These are phyloP conservation scores for Chlorella sp. DNA, from an alignment of 139 green algal species.

Conservation along the genomic window DNA sequence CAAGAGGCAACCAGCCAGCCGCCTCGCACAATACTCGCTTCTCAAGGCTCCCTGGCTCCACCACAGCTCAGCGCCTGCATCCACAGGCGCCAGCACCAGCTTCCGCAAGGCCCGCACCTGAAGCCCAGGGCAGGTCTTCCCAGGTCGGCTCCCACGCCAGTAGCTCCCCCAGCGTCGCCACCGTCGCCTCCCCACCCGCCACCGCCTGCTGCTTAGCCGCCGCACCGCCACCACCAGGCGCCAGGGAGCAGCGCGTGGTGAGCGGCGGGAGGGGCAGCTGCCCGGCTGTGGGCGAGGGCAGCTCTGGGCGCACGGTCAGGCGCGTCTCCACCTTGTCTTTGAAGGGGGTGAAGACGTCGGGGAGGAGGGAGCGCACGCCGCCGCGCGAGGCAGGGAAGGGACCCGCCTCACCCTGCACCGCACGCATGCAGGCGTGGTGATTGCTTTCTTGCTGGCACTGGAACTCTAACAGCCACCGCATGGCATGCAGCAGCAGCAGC, in stretches of 20 bases:
- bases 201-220: not conserved
- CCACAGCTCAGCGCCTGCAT: too few relatives aligned
- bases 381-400: constrained; percentile 9
- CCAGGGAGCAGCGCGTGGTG: not conserved
- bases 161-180: constrained; percentile 4
- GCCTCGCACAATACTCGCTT: too few relatives aligned
- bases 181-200: not conserved
- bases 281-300: constrained; percentile 42
- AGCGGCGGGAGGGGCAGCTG: constrained; percentile 49
- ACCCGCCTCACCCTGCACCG: not conserved
- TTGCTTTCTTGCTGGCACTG: not conserved
- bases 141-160: constrained; percentile 16
- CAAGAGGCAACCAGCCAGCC: not conserved
- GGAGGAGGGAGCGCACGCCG: constrained; percentile 39
- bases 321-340: constrained; percentile 53
- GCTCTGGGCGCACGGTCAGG: constrained; percentile 31
- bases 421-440: not conserved
- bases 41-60: too few relatives aligned
- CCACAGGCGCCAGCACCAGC: too few relatives aligned
- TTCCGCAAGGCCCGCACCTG: not conserved
- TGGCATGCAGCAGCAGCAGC: too few relatives aligned
- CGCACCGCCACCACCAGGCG: not conserved
- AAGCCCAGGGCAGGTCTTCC: constrained; percentile 34
- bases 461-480: too few relatives aligned
- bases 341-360: constrained; percentile 93